Conservation (phyloP, 2,329 filamentous ascomycete genomes). For the Neonectria faginata region DNA sequence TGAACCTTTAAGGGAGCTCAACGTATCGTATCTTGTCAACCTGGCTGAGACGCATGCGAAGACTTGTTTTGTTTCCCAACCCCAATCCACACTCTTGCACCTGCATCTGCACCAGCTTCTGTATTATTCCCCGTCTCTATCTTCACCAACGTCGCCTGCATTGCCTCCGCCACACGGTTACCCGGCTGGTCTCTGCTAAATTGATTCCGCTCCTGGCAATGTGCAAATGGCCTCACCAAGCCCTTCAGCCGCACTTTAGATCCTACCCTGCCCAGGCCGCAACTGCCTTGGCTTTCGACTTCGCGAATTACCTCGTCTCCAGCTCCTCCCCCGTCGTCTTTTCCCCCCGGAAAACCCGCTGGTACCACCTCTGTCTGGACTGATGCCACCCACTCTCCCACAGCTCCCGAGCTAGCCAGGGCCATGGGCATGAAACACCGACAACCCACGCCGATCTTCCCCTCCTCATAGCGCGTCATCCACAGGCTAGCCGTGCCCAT, state of each 20-base stretch:
- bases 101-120: background rate
- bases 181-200: slow-evolving; percentile 1
- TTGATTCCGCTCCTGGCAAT: background rate
- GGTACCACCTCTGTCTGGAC: slow-evolving; percentile 29
- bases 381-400: slow-evolving; percentile 32
- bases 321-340: background rate
- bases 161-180: slow-evolving; percentile 19
- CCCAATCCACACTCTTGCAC: background rate
- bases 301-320: background rate
- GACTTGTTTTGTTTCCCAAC: background rate
- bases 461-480: slow-evolving; percentile 29
- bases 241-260: slow-evolving; percentile 25
- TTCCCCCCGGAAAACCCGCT: slow-evolving; percentile 14
- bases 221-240: slow-evolving; percentile 23
- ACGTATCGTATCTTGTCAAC: background rate
- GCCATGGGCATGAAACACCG: slow-evolving; percentile 42
- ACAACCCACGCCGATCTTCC: slow-evolving; percentile 34
- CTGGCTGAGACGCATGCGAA: background rate
- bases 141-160: slow-evolving; percentile 6
- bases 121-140: slow-evolving; percentile 15
- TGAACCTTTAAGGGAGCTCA: background rate
- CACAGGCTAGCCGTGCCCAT: slow-evolving; percentile 7
- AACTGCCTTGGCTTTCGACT: background rate
- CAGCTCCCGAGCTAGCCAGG: slow-evolving; percentile 32
- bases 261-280: background rate